Evolutionary conservation across 345 rosid species (phyloP).

Genomic region (Eucalyptus brandiana): DNA sequence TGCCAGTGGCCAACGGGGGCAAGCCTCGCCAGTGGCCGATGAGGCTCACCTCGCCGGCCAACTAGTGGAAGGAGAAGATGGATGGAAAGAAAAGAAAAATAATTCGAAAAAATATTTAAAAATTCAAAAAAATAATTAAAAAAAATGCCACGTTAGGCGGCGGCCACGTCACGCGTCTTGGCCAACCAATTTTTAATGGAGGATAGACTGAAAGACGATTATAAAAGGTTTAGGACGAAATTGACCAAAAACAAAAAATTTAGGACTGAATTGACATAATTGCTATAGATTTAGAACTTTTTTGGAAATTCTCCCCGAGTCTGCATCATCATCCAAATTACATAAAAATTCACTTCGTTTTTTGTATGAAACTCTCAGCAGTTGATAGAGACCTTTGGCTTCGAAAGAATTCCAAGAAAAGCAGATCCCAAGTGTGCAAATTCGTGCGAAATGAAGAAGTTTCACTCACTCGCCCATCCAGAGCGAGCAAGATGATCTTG

Average conservation of each 20-base stretch:
- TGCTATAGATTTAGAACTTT: accelerated
- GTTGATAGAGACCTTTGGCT: neutral
- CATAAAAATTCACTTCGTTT: neutral
- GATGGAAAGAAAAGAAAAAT: too few species aligned
- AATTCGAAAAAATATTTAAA: too few species aligned
- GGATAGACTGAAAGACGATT: too few species aligned
- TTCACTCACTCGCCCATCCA: slow-evolving; percentile 17
- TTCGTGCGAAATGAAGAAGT: neutral
- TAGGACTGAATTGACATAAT: accelerated
- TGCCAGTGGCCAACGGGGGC: too few species aligned
- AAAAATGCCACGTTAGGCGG: accelerated
- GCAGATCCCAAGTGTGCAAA: neutral
- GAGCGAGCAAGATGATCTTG: slow-evolving; percentile 36
- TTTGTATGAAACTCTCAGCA: neutral
- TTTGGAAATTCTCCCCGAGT: neutral
- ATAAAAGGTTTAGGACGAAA: accelerated
- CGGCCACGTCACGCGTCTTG: too few species aligned
- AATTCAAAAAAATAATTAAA: too few species aligned
- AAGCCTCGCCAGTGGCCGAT: accelerated
- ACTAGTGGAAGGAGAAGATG: too few species aligned
- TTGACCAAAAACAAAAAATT: too few species aligned
- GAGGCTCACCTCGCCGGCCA: accelerated
- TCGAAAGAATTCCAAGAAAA: neutral
- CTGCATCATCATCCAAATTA: neutral
- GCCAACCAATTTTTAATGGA: too few species aligned